These are phyloP conservation scores for Hypoxylon rubiginosum DNA, from an alignment of 2,329 filamentous ascomycete species.

Conservation along the genomic window DNA sequence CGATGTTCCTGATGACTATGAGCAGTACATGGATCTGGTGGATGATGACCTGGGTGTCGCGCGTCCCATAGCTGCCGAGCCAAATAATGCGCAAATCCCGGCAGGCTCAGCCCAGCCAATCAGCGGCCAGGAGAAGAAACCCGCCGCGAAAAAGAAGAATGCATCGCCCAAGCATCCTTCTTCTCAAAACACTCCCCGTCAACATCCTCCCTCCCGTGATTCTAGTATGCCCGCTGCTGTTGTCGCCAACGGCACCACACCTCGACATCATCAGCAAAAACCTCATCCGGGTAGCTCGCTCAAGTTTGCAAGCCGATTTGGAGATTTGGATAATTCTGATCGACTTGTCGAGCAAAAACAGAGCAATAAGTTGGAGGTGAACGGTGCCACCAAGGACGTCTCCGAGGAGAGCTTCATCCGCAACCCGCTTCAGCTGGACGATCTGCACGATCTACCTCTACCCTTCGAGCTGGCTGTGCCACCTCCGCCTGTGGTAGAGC, in stretches of 20 bases:
- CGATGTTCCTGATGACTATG: constrained; percentile 50
- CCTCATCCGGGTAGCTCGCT: constrained; percentile 27
- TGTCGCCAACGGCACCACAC: constrained; percentile 45
- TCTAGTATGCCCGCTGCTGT: constrained; percentile 51
- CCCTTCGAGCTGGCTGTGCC: constrained; percentile 43
- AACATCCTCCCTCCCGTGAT: constrained; percentile 44
- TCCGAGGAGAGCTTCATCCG: constrained; percentile 50
- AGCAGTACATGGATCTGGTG: constrained; percentile 49
- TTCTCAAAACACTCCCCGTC: constrained; percentile 45
- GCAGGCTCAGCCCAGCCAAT: constrained; percentile 51
- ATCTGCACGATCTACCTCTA: constrained; percentile 20
- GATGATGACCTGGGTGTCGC: constrained; percentile 49
- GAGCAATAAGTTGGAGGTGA: constrained; percentile 45
- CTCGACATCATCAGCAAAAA: constrained; percentile 22
- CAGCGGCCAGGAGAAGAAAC: constrained; percentile 51
- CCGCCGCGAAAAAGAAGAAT: constrained; percentile 54
- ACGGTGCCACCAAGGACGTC: constrained; percentile 41
- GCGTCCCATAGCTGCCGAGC: constrained; percentile 50
- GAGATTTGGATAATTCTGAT: constrained; percentile 39
- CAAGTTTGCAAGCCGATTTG: constrained; percentile 49
- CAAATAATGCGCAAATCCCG: constrained; percentile 52
- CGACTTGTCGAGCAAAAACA: constrained; percentile 44
- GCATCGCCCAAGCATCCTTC: constrained; percentile 50
- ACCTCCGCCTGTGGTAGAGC: constrained; percentile 43
- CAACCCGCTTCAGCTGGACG: constrained; percentile 41